Conservation (phyloP, 2,329 filamentous ascomycete genomes). For the Hansfordia pulvinata region DNA sequence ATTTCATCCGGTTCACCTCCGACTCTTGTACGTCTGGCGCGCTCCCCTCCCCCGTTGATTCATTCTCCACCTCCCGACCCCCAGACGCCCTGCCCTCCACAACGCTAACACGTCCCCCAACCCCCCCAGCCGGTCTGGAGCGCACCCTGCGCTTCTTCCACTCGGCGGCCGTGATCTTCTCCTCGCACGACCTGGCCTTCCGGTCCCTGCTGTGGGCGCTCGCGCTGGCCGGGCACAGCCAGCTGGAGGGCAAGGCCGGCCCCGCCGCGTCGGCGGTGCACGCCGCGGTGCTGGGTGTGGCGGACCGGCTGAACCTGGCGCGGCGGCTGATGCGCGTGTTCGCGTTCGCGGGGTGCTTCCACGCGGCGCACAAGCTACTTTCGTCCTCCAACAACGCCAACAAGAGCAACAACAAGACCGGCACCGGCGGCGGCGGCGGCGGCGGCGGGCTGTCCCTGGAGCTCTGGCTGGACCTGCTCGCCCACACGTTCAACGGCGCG, state of each 20-base stretch:
- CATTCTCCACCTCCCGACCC: neutral
- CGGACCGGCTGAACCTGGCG: slow-evolving; percentile 27
- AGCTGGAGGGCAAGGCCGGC: too few relatives aligned
- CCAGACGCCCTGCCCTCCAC: neutral
- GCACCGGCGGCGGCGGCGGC: slow-evolving; percentile 1
- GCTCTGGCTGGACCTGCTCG: slow-evolving; percentile 37
- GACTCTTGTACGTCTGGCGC: slow-evolving; percentile 24
- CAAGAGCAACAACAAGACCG: slow-evolving; percentile 5
- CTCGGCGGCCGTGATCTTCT: slow-evolving; percentile 31
- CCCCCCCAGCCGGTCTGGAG: slow-evolving; percentile 41
- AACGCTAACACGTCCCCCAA: neutral
- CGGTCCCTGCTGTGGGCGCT: slow-evolving; percentile 16
- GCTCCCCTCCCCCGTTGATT: too few relatives aligned
- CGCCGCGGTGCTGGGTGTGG: slow-evolving; percentile 18
- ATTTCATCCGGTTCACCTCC: slow-evolving; percentile 29
- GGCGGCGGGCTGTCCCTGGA: slow-evolving; percentile 14
- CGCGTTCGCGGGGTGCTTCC: slow-evolving; percentile 50
- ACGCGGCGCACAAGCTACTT: slow-evolving; percentile 31
- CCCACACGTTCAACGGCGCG: slow-evolving; percentile 46
- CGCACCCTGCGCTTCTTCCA: slow-evolving; percentile 46
- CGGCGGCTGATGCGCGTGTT: slow-evolving; percentile 56
- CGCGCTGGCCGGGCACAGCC: too few relatives aligned
- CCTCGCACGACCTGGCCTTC: slow-evolving; percentile 27
- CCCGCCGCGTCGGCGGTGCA: too few relatives aligned
- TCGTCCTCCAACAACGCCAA: slow-evolving; percentile 7